Conservation (phyloP, 164 flowering plant species). For the Aristolochia californica region DNA sequence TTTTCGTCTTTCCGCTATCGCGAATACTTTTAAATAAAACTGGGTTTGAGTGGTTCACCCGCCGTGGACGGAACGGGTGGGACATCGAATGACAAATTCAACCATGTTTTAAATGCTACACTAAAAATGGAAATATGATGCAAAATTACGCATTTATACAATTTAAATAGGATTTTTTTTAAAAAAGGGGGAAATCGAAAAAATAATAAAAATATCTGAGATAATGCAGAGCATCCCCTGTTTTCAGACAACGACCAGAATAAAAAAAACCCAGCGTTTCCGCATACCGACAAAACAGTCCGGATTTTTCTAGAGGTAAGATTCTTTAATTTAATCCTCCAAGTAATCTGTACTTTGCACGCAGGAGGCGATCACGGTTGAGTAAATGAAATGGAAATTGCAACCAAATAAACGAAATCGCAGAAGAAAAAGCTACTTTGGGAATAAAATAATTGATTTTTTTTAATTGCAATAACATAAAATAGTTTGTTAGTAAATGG, state of each 20-base stretch:
- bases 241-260: slow-evolving; percentile 1
- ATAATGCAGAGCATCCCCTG: background rate
- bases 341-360: no score
- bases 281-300: background rate
- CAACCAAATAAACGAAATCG: no score
- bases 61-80: background rate
- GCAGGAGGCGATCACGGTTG: no score
- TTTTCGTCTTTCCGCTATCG: slow-evolving; percentile 1
- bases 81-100: slow-evolving; percentile 16
- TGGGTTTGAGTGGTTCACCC: slow-evolving; percentile 7
- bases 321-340: no score
- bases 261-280: background rate
- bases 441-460: no score
- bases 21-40: no score
- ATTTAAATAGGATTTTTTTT: background rate
- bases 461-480: no score
- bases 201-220: background rate
- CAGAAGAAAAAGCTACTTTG: no score
- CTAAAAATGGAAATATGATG: background rate
- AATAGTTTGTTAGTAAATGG: no score
- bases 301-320: background rate
- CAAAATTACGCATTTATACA: no score
- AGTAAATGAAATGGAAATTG: no score
- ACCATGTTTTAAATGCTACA: slow-evolving; percentile 10
- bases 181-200: background rate